These are phyloP conservation scores for Neurospora sp. DNA, from an alignment of 495 filamentous ascomycete genomes.

Conservation along the genomic window DNA sequence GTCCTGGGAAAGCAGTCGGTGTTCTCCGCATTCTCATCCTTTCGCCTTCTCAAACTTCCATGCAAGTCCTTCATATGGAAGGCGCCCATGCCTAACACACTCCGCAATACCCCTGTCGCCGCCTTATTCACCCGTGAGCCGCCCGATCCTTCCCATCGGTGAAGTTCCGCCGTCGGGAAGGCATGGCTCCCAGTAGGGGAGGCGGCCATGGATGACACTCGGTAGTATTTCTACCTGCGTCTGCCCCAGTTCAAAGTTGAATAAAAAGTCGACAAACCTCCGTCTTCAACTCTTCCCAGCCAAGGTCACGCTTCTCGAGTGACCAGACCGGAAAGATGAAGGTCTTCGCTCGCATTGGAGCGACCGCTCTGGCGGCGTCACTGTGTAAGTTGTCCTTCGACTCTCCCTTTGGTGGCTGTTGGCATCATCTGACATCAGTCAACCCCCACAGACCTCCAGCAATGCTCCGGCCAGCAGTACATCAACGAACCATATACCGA, in stretches of 20 bases:
- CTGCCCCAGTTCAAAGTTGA: not conserved
- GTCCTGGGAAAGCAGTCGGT: too few relatives aligned
- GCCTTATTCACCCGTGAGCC: slow-evolving; percentile 14
- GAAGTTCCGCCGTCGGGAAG: slow-evolving; percentile 13
- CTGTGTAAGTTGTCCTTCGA: slow-evolving; percentile 15
- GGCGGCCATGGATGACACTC: not conserved
- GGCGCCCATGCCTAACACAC: slow-evolving; percentile 14
- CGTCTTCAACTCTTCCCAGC: slow-evolving; percentile 2
- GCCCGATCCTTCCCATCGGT: slow-evolving; percentile 20
- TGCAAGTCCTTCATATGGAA: slow-evolving; percentile 8
- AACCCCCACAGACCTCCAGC: slow-evolving; percentile 11
- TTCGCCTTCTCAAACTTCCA: slow-evolving; percentile 17
- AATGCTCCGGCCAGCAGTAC: slow-evolving; percentile 20
- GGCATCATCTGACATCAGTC: slow-evolving; percentile 5
- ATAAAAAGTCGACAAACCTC: slow-evolving; percentile 5
- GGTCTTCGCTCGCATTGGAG: slow-evolving; percentile 17
- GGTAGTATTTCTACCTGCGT: not conserved
- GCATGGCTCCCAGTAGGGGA: not conserved
- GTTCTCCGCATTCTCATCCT: not conserved
- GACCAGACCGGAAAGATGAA: slow-evolving; percentile 20
- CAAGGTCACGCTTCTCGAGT: not conserved
- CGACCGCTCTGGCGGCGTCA: slow-evolving; percentile 18
- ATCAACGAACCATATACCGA: slow-evolving; percentile 27
- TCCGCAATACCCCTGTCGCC: slow-evolving; percentile 1
- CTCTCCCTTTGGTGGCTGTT: not conserved